phyloP scores from a whole-genome alignment of 805 yeast genomes.

The Pichia gijzeniarum region DNA sequence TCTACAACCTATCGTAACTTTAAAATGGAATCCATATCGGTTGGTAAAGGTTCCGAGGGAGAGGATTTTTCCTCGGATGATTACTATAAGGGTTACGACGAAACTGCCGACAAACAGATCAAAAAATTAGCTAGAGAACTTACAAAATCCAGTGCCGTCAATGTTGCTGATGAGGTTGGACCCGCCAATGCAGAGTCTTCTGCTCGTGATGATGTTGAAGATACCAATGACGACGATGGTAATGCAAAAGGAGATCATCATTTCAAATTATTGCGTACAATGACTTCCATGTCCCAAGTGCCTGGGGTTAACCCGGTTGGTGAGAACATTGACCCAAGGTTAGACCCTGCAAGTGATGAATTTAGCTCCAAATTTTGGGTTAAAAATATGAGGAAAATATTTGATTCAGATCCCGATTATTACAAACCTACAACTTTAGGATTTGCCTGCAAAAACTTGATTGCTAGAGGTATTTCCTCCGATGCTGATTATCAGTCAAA shows the following conservation, averaged over 20 bases:
- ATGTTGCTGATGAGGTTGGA: background rate
- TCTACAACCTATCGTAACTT: no score
- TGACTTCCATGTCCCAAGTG: constrained; percentile 47
- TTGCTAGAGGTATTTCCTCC: constrained; percentile 60
- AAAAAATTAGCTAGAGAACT: constrained; percentile 38
- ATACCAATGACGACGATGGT: background rate
- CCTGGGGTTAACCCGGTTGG: constrained; percentile 41
- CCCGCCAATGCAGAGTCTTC: background rate
- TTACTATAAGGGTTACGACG: constrained; percentile 34
- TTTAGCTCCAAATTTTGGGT: constrained; percentile 64
- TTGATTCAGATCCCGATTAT: constrained; percentile 51
- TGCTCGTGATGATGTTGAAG: no score
- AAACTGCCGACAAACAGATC: constrained; percentile 28
- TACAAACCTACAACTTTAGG: constrained; percentile 58
- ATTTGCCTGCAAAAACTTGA: constrained; percentile 48
- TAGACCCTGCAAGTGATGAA: constrained; percentile 54
- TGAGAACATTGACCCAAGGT: constrained; percentile 30
- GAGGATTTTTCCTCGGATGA: constrained; percentile 8
- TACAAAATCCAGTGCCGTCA: constrained; percentile 18
- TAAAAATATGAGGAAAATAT: constrained; percentile 50
- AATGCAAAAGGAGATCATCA: constrained; percentile 4
- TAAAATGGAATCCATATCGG: constrained; percentile 22
- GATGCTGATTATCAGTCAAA: constrained; percentile 65
- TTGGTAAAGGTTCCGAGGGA: constrained; percentile 18
- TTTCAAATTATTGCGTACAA: constrained; percentile 25